These are phyloP conservation scores for Orbilia blumenaviensis DNA, from an alignment of 2,329 filamentous ascomycete species.

Conservation along the genomic window DNA sequence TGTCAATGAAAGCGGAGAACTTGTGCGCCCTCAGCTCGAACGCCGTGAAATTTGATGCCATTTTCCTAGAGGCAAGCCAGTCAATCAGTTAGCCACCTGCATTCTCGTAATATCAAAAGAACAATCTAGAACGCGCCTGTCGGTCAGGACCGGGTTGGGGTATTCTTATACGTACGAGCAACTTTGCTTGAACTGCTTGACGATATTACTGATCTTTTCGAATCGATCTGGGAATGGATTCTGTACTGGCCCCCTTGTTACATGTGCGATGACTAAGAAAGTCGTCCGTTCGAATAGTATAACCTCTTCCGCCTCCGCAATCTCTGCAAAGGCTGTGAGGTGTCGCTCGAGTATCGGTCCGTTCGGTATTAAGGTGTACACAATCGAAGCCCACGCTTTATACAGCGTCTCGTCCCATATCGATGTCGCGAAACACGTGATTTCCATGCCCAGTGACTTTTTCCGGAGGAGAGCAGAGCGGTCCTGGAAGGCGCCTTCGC, in stretches of 20 bases:
- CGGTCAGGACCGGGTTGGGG: conserved; percentile 60
- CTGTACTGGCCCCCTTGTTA: conserved; percentile 77
- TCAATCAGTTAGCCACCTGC: conserved; percentile 59
- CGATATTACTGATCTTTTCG: conserved; percentile 94
- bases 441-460: conserved; percentile 69
- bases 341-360: conserved; percentile 86
- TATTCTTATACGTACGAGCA: conserved; percentile 64
- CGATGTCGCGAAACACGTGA: conserved; percentile 91
- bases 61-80: conserved; percentile 63
- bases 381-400: conserved; percentile 97
- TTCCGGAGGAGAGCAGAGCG: conserved; percentile 63
- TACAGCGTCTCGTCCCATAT: conserved; percentile 99
- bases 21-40: conserved; percentile 61
- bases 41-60: conserved; percentile 58
- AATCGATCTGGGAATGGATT: conserved; percentile 94
- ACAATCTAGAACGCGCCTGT: conserved; percentile 61
- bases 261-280: conserved; percentile 94
- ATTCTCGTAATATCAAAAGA: conserved; percentile 62
- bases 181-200: conserved; percentile 96
- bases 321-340: conserved; percentile 79
- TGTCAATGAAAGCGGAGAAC: conserved; percentile 93
- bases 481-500: conserved; percentile 84
- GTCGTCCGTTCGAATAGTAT: conserved; percentile 95
- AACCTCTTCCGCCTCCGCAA: conserved; percentile 91
- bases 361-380: conserved; percentile 97